These are phyloP conservation scores for Wakefieldia striispora DNA, from an alignment of 768 basidiomycete genomes.

Conservation along the genomic window DNA sequence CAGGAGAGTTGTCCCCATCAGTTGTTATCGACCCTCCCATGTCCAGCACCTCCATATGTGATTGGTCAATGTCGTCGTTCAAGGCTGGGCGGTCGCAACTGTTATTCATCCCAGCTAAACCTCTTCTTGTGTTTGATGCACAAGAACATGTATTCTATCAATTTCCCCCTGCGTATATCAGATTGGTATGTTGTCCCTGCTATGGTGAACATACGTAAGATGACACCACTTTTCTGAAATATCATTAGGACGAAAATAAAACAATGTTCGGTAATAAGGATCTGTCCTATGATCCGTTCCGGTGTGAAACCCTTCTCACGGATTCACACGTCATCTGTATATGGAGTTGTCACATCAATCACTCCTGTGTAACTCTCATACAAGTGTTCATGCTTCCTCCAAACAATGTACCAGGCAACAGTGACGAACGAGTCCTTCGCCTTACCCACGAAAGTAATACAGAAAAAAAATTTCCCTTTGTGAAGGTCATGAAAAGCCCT, in stretches of 20 bases:
- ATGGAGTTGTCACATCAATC: neutral
- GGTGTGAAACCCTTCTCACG: too few relatives aligned
- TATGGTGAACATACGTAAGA: too few relatives aligned
- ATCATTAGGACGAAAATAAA: too few relatives aligned
- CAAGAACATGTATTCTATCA: neutral
- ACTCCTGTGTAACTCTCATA: neutral
- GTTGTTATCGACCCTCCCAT: neutral
- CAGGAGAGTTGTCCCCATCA: neutral
- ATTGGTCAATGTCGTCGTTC: too few relatives aligned
- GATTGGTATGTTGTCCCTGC: neutral
- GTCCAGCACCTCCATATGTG: too few relatives aligned
- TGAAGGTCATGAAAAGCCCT: neutral
- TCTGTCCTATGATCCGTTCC: too few relatives aligned
- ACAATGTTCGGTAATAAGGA: too few relatives aligned
- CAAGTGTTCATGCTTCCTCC: neutral
- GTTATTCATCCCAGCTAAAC: neutral
- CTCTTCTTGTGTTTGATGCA: neutral
- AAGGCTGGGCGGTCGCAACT: neutral
- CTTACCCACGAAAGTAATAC: neutral
- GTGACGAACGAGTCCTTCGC: neutral
- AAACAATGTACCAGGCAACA: neutral
- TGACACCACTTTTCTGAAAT: too few relatives aligned
- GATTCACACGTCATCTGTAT: neutral
- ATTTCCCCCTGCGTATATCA: neutral
- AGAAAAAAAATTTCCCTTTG: rapidly evolving